A percentile compares a stretch with the other conserved stretches of the same genome.
Evolutionary conservation across 2,329 filamentous ascomycete genomes (phyloP).

Genomic region (Paracorniculantispora psalliotae): DNA sequence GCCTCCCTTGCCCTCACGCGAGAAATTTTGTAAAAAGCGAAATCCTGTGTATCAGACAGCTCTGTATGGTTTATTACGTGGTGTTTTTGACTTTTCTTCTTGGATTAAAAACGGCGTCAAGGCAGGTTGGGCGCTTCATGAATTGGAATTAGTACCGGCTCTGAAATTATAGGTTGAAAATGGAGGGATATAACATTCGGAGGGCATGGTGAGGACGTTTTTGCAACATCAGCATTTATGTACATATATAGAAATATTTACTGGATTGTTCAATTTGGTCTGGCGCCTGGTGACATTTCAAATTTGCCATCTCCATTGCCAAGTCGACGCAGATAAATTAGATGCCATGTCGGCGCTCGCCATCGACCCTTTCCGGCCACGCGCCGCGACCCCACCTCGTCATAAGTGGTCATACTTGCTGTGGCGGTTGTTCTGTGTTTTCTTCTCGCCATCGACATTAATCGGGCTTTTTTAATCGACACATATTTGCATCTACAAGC

Average conservation of each 20-base stretch:
- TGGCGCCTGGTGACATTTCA: background rate
- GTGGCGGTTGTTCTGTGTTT: background rate
- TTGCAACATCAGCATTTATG: background rate
- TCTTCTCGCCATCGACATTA: background rate
- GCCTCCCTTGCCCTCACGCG: background rate
- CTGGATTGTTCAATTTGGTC: background rate
- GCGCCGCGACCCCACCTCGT: background rate
- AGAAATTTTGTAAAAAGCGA: constrained; percentile 6
- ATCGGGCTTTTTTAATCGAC: background rate
- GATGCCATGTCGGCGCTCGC: background rate
- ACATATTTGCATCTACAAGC: background rate
- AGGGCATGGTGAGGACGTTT: background rate
- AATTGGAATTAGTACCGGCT: constrained; percentile 9
- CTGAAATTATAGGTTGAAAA: background rate
- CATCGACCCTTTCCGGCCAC: background rate
- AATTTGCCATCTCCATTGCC: background rate
- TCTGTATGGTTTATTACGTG: constrained; percentile 10
- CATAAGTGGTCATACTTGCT: background rate
- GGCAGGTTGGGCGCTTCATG: constrained; percentile 8
- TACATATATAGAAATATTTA: constrained; percentile 7
- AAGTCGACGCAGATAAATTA: background rate
- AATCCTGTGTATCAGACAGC: constrained; percentile 6
- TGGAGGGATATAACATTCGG: background rate
- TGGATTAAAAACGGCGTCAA: constrained; percentile 11
- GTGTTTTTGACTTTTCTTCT: constrained; percentile 10